These are phyloP conservation scores for Euclidium syriacum DNA, from an alignment of 345 rosid genomes.

Conservation along the genomic window DNA sequence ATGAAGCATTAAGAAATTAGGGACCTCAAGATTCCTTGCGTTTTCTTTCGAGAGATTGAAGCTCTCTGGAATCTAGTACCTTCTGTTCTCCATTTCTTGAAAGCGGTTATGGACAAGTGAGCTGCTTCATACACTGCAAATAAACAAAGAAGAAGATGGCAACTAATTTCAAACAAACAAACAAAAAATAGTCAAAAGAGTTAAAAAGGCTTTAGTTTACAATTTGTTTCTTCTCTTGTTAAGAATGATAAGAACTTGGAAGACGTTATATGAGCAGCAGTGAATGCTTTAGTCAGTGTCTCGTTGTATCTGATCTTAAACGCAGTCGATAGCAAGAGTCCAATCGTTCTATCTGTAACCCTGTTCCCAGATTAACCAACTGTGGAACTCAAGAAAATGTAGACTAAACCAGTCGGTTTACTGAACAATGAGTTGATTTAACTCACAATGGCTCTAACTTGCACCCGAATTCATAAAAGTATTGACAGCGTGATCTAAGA, in stretches of 20 bases:
- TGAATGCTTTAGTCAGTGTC: slow-evolving; percentile 64
- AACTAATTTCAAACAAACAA: not conserved
- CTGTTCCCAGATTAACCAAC: slow-evolving; percentile 25
- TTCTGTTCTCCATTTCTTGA: slow-evolving; percentile 78
- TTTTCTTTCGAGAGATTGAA: slow-evolving; percentile 83
- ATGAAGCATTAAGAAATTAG: not conserved
- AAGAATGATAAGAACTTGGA: slow-evolving; percentile 50
- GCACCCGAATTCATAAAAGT: slow-evolving; percentile 85
- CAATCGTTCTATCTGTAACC: slow-evolving; percentile 62
- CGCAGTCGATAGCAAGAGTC: slow-evolving; percentile 59
- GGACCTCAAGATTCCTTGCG: slow-evolving; percentile 58
- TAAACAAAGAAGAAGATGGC: not conserved
- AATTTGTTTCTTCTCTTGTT: slow-evolving; percentile 65
- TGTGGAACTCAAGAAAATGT: not conserved
- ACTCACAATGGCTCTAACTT: slow-evolving; percentile 83
- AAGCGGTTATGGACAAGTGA: slow-evolving; percentile 60
- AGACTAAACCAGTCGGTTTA: not conserved
- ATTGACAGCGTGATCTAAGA: slow-evolving; percentile 64
- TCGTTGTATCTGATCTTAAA: slow-evolving; percentile 75
- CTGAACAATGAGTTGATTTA: not conserved
- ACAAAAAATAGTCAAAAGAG: not conserved
- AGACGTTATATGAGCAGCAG: slow-evolving; percentile 51
- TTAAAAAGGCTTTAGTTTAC: slow-evolving; percentile 34
- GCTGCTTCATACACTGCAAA: slow-evolving; percentile 75
- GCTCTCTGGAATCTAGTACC: slow-evolving; percentile 85